Evolutionary conservation across 2,329 filamentous ascomycete genomes (phyloP).

Genomic region (Diaporthe vaccinii): DNA sequence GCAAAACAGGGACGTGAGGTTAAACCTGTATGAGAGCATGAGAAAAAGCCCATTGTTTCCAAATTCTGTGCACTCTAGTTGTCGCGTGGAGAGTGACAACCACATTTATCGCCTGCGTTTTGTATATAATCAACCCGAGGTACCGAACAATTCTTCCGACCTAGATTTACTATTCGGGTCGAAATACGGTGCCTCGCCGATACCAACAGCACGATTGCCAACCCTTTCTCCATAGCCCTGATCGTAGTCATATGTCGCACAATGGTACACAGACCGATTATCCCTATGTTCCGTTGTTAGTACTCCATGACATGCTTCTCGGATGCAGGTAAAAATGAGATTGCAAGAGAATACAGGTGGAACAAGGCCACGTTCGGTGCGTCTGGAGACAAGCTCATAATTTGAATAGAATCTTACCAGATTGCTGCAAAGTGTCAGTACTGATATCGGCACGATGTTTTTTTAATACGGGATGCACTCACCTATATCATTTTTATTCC

Average conservation of each 20-base stretch:
- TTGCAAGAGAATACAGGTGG: neutral
- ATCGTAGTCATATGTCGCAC: conserved; percentile 39
- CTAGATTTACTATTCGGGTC: conserved; percentile 37
- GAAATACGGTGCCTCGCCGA: conserved; percentile 37
- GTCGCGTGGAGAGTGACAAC: too few species aligned
- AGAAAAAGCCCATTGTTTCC: too few species aligned
- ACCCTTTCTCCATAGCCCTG: conserved; percentile 30
- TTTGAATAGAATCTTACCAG: neutral
- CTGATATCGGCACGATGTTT: too few species aligned
- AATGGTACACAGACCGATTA: conserved; percentile 38
- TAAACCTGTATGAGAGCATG: too few species aligned
- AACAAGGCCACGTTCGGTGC: neutral
- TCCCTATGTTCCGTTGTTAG: conserved; percentile 26
- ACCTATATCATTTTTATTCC: conserved; percentile 40
- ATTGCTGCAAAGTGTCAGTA: neutral
- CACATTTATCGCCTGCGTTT: too few species aligned
- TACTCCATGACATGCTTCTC: neutral
- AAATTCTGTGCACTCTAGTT: too few species aligned
- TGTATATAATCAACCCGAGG: neutral
- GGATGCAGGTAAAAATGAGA: neutral
- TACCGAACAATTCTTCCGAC: conserved; percentile 26
- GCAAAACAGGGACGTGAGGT: too few species aligned
- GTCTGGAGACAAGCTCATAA: neutral
- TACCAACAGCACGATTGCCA: conserved; percentile 33
- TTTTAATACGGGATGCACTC: conserved; percentile 40